phyloP scores from a whole-genome alignment of 2,329 filamentous ascomycete species.

The Colletotrichum incanum region DNA sequence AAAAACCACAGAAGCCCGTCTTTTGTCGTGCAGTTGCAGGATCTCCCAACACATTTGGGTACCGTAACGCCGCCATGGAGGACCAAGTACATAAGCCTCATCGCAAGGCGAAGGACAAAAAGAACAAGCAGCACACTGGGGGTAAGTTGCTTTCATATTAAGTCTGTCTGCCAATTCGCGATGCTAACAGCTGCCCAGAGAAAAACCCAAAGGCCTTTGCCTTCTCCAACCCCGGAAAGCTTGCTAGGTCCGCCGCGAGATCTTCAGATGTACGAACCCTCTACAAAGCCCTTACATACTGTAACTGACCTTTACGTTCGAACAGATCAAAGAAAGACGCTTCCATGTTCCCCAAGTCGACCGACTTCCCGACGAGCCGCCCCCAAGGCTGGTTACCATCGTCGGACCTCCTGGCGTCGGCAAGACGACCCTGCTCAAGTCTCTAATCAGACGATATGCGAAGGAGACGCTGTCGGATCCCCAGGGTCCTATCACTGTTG shows the following conservation, averaged over 20 bases:
- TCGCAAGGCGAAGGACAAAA: constrained; percentile 91
- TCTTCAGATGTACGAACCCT: constrained; percentile 74
- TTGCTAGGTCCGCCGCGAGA: constrained; percentile 81
- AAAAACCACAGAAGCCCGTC: constrained; percentile 10
- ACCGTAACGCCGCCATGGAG: constrained; percentile 72
- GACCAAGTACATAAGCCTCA: constrained; percentile 89
- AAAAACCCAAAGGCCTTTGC: constrained; percentile 93
- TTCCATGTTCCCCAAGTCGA: constrained; percentile 97
- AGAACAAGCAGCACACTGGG: constrained; percentile 73
- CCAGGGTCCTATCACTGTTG: constrained; percentile 92
- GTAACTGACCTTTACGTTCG: not conserved
- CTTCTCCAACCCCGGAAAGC: constrained; percentile 84
- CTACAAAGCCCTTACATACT: not conserved
- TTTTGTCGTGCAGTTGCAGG: constrained; percentile 26
- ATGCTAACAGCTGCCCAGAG: constrained; percentile 62
- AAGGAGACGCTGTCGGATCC: constrained; percentile 95
- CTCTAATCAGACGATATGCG: constrained; percentile 91
- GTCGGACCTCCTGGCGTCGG: constrained; percentile 96
- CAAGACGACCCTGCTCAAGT: constrained; percentile 96
- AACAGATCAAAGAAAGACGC: constrained; percentile 91
- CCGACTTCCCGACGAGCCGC: constrained; percentile 93
- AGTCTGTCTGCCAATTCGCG: not conserved
- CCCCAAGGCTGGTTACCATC: constrained; percentile 92
- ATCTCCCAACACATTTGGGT: constrained; percentile 17
- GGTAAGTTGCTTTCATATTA: constrained; percentile 57